A percentile compares a stretch with the other conserved stretches of the same genome.
These are phyloP conservation scores for Fusarium sp. DNA, from an alignment of 2,329 filamentous ascomycete species.

Conservation along the genomic window DNA sequence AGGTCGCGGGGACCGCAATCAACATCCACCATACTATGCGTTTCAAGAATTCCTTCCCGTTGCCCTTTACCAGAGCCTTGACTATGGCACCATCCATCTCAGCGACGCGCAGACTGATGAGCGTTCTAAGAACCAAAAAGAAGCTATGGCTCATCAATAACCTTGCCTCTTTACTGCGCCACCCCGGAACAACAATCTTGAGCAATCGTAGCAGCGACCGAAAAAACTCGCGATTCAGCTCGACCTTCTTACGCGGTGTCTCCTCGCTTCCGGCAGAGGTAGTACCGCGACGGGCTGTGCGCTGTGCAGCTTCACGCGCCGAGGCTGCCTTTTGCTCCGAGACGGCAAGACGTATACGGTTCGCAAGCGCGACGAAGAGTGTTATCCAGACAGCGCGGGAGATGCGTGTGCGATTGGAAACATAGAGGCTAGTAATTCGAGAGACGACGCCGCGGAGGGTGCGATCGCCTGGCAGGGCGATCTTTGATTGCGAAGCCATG, in stretches of 20 bases:
- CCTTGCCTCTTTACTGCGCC: slow-evolving; percentile 86
- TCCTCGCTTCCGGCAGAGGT: slow-evolving; percentile 53
- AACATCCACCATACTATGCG: slow-evolving; percentile 98
- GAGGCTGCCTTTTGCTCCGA: slow-evolving; percentile 91
- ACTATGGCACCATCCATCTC: slow-evolving; percentile 95
- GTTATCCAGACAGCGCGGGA: slow-evolving; percentile 85
- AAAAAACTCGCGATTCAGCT: slow-evolving; percentile 85
- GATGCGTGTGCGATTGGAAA: slow-evolving; percentile 81
- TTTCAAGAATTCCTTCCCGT: slow-evolving; percentile 86
- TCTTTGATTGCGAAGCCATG: slow-evolving; percentile 82
- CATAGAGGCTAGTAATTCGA: slow-evolving; percentile 75
- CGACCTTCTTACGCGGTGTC: slow-evolving; percentile 78
- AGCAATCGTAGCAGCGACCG: slow-evolving; percentile 79
- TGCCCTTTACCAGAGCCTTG: slow-evolving; percentile 89
- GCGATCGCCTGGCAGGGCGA: slow-evolving; percentile 67
- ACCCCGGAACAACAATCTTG: slow-evolving; percentile 88
- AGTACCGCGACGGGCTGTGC: slow-evolving; percentile 58
- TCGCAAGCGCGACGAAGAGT: slow-evolving; percentile 79
- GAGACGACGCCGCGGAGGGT: slow-evolving; percentile 72
- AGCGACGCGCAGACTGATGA: slow-evolving; percentile 95
- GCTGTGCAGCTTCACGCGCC: slow-evolving; percentile 68
- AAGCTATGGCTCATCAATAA: slow-evolving; percentile 90
- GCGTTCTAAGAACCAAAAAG: slow-evolving; percentile 87
- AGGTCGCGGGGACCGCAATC: slow-evolving; percentile 93
- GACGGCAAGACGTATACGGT: slow-evolving; percentile 90